phyloP scores from a whole-genome alignment of 1,284 basidiomycete species.

The Neonothopanus nambi region DNA sequence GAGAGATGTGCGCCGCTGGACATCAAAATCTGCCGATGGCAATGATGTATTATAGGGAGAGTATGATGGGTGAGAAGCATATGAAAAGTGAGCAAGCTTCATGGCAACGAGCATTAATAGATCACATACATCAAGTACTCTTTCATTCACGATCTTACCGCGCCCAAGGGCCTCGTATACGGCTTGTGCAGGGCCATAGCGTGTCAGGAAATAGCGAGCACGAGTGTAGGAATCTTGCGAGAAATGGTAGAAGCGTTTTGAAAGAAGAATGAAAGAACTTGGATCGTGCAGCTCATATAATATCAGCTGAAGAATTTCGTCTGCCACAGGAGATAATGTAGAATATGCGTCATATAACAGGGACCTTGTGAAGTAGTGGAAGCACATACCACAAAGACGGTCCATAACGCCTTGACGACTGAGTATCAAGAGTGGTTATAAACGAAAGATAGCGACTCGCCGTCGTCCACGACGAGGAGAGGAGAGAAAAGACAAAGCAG shows the following conservation, averaged over 20 bases:
- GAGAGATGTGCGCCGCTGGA: constrained; percentile 74
- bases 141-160: constrained; percentile 61
- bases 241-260: constrained; percentile 60
- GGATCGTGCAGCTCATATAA: constrained; percentile 71
- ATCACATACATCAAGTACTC: constrained; percentile 66
- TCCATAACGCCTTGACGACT: constrained; percentile 42
- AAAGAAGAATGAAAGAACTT: constrained; percentile 52
- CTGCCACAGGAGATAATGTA: constrained; percentile 34
- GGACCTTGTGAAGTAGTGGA: constrained; percentile 8
- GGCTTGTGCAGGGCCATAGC: constrained; percentile 67
- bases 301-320: constrained; percentile 72
- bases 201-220: constrained; percentile 71
- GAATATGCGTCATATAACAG: no score
- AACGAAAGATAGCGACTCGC: not conserved
- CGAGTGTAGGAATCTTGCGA: constrained; percentile 72
- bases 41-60: constrained; percentile 11
- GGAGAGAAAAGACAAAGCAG: constrained; percentile 8
- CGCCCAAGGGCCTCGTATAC: constrained; percentile 70
- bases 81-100: constrained; percentile 15
- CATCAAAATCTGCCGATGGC: constrained; percentile 56
- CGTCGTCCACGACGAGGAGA: not conserved
- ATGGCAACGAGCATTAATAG: constrained; percentile 20
- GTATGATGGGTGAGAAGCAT: constrained; percentile 4
- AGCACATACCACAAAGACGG: constrained; percentile 59
- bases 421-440: not conserved